A percentile compares a stretch with the other conserved stretches of the same genome.
Evolutionary conservation across 345 rosid genomes (phyloP).

Genomic region (Populus nigra): DNA sequence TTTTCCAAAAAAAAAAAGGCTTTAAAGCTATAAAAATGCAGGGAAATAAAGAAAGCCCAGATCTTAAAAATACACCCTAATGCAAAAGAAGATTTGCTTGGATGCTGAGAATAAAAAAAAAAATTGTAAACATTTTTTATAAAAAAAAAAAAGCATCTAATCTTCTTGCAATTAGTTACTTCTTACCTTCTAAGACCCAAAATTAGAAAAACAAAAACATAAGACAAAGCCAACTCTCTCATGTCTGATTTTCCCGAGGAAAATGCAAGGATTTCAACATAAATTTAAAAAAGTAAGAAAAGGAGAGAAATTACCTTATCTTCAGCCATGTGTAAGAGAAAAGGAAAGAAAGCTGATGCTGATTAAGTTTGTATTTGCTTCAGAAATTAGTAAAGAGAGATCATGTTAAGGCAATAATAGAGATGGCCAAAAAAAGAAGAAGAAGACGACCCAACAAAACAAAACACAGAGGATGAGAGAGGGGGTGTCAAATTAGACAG

Average conservation of each 20-base stretch:
- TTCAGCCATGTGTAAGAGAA: constrained; percentile 55
- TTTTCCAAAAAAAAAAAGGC: not conserved
- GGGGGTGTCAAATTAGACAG: not conserved
- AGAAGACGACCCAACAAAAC: not conserved
- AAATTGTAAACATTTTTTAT: not conserved
- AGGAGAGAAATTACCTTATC: constrained; percentile 52
- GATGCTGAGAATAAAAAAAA: not conserved
- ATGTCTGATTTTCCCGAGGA: not conserved
- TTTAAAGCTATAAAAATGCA: not conserved
- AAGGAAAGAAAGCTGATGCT: not conserved
- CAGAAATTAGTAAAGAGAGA: not conserved
- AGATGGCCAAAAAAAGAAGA: not conserved
- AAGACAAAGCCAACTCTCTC: not conserved
- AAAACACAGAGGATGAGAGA: not conserved
- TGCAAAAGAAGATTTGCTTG: not conserved
- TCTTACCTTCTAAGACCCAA: not conserved
- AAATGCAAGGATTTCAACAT: not conserved
- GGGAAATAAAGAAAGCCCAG: not conserved
- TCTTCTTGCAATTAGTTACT: not conserved
- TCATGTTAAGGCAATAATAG: not conserved
- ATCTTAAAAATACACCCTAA: not conserved
- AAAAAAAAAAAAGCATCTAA: not conserved
- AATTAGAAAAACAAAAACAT: not conserved
- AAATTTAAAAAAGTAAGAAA: not conserved
- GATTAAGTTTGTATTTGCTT: not conserved